These are phyloP conservation scores for Colletotrichum paranaense DNA, from an alignment of 2,329 filamentous ascomycete genomes.

Conservation along the genomic window DNA sequence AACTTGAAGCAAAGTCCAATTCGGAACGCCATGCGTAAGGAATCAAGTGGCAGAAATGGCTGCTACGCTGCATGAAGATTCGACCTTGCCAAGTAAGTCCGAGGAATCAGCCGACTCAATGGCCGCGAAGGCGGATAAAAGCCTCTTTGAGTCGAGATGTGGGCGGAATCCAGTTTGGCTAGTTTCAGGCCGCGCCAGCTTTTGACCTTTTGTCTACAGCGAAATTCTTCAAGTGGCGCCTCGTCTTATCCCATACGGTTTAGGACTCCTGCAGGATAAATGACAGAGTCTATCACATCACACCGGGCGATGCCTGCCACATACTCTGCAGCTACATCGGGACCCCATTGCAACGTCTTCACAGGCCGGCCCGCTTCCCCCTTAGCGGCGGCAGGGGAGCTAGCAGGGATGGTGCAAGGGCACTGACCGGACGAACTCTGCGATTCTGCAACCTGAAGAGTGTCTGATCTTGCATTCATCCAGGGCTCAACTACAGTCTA, in stretches of 20 bases:
- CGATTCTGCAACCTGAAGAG: neutral
- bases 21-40: no score
- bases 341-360: neutral
- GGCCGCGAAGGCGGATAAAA: neutral
- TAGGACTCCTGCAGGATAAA: neutral
- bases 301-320: neutral
- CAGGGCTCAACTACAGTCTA: no score
- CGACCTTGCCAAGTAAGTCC: neutral
- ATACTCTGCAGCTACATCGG: neutral
- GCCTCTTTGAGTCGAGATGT: neutral
- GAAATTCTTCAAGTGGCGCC: neutral
- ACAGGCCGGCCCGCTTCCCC: constrained; percentile 5
- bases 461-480: neutral
- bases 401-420: neutral
- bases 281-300: neutral
- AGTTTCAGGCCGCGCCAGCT: neutral
- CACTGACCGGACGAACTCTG: neutral
- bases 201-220: neutral
- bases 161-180: neutral
- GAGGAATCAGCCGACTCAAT: neutral
- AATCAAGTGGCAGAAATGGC: no score
- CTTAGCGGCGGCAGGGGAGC: neutral
- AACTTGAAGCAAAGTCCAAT: no score
- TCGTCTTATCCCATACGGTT: neutral
- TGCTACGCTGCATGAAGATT: no score